Evolutionary conservation across 257 asterid species (phyloP), one percentile per base, ranked within the genome.

Genomic region (Solanum appendiculatum): DNA sequence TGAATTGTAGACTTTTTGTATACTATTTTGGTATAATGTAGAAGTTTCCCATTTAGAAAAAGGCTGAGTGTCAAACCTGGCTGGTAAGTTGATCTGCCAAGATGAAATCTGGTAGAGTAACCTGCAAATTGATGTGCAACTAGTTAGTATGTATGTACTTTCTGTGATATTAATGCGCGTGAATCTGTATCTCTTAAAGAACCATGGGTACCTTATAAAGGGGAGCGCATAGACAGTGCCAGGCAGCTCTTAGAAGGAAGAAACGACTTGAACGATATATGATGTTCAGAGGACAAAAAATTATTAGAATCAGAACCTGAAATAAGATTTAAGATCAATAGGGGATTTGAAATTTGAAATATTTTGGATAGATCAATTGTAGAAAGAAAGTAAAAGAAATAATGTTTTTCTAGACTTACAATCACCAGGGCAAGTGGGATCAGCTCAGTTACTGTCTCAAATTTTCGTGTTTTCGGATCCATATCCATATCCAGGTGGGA

Each of bases 41-140:
- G 14, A 33, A 82, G 44, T 9, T 15, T 4, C 46, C 48, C n/a
- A 3, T 23, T 37, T 3, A 63, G n/a, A 39, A 21, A 58, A 70
- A 78, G 87, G 87, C 70, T 64, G 33, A 15, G 72, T 31, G 39
- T 34, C 88, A 27, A 21, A 94, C 99, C 98, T 96, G 98, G 93
- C 99, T 96, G n/a, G 99, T 96, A 70, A 96, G 87, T 92, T 95
- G 98, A 90, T 96, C 99, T n/a, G 96, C 97, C 91, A 96, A 91
- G 95, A 96, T 91, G 90, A 95, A 94, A 90, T 96, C 99, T 23
- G 98, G 86, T 56, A 96, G 92, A 6, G 91, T 92, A 63, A 95
- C 96, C 99, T 96, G 82, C 82, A 86, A 88, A 87, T 14, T 33
- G 64, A 85, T 39, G 81, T 27, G 37, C 3, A 31, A 34, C 42